Conservation (phyloP, 83 land plant genomes). For the Picea abies region DNA sequence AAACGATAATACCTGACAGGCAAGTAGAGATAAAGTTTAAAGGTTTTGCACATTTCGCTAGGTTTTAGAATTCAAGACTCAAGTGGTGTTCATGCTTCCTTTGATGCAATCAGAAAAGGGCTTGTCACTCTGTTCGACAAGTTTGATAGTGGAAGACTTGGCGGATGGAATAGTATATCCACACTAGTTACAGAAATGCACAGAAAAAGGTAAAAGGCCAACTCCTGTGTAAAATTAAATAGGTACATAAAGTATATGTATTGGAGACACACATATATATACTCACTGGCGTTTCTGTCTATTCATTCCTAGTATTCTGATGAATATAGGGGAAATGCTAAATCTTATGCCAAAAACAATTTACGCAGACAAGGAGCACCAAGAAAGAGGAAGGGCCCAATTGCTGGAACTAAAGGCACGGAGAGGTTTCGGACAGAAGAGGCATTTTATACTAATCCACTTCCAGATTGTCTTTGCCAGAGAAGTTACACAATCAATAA, state of each 20-base stretch:
- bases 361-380: slow-evolving; percentile 89
- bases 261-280: too few relatives aligned
- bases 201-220: slow-evolving; percentile 16
- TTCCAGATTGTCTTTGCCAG: slow-evolving; percentile 86
- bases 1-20: slow-evolving; percentile 55
- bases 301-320: too few relatives aligned
- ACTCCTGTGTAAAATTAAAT: too few relatives aligned
- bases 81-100: background rate
- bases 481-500: slow-evolving; percentile 7
- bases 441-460: slow-evolving; percentile 86
- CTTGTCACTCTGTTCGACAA: slow-evolving; percentile 41
- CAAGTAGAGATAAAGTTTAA: slow-evolving; percentile 10
- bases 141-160: slow-evolving; percentile 33
- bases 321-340: too few relatives aligned
- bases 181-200: slow-evolving; percentile 28
- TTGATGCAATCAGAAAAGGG: slow-evolving; percentile 31
- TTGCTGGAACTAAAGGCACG: slow-evolving; percentile 77
- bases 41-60: background rate
- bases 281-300: too few relatives aligned
- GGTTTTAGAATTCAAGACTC: background rate
- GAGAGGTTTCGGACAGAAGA: slow-evolving; percentile 90
- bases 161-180: slow-evolving; percentile 30
- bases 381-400: slow-evolving; percentile 83
- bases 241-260: too few relatives aligned
- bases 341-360: too few relatives aligned